Evolutionary conservation across 306 rosid species (phyloP), one percentile per base, ranked within the genome.

Genomic region (Acacia acuminata): DNA sequence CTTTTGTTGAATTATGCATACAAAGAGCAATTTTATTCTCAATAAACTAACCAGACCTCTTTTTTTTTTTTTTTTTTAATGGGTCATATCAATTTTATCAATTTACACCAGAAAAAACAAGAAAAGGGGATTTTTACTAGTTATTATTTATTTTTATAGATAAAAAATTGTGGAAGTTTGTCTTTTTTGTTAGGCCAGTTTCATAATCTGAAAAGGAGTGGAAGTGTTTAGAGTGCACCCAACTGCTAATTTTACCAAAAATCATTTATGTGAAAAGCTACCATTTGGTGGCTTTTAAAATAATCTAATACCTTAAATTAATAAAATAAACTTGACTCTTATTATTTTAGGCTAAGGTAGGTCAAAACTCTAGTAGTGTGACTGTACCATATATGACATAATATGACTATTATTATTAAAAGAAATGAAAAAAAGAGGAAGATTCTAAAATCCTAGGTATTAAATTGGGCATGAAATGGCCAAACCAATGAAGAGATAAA

Each of bases 401-500:
- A 19, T 36, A 27, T 38, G 20, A 67, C 19, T 36, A 27, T 27
- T 27, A 8, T 32, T 34, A 2, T 53, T 65, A 63, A 27, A 63
- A 13, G 8, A 63, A 63, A 63, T 22, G 10, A 1, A 13, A 27
- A 68, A 32, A 67, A n/a, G 74, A 40, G 24, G 42, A 68, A 53
- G 56, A 38, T 10, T 38, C 76, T 51, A 71, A 78, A 79, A 55
- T 56, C 22, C 16, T 70, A 40, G 77, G 45, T 19, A 40, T 70
- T 70, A 47, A 22, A 24, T 36, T 53, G 38, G 25, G 36, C 34
- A 55, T 70, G 22, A 70, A 55, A 64, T 58, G 4, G 43, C 11
- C 44, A 84, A 80, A 60, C 24, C 53, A 48, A 80, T 7, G 65
- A 67, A 67, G 38, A 68, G 17, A 7, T 69, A 13, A 32, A 75